A percentile compares a stretch with the other conserved stretches of the same genome.
These are phyloP conservation scores for Colletotrichum sp. DNA, from an alignment of 2,329 filamentous ascomycete genomes.

Conservation along the genomic window DNA sequence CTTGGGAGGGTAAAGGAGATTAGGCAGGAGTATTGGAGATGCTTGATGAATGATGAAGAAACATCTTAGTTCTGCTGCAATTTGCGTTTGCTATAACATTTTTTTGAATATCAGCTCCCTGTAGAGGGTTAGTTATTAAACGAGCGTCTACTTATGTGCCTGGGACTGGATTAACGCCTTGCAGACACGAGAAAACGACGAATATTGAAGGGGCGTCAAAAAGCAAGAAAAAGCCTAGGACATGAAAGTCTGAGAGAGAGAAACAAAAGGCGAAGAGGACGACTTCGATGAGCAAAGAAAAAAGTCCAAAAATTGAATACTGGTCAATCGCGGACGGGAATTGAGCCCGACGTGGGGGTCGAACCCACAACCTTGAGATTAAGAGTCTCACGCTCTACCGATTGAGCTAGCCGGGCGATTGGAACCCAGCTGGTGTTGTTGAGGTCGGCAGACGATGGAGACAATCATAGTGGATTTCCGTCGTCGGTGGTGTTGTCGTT, in stretches of 20 bases:
- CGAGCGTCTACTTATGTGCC: neutral
- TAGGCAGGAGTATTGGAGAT: neutral
- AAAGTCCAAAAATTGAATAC: neutral
- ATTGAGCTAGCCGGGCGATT: constrained; percentile 67
- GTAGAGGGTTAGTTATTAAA: neutral
- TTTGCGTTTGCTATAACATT: neutral
- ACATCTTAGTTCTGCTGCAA: neutral
- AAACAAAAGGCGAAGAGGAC: neutral
- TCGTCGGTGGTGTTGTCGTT: neutral
- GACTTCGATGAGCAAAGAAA: neutral
- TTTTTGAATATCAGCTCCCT: neutral
- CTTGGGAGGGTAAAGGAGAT: neutral
- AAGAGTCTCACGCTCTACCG: constrained; percentile 78
- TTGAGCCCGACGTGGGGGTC: constrained; percentile 32
- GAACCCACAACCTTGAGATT: constrained; percentile 65
- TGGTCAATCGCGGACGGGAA: constrained; percentile 19
- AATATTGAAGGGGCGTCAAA: neutral
- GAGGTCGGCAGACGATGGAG: neutral
- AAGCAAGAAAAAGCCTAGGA: neutral
- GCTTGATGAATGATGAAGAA: neutral
- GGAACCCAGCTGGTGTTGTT: neutral
- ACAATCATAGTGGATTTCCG: neutral
- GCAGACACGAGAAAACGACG: neutral
- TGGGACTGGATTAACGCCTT: neutral
- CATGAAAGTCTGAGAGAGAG: neutral